Evolutionary conservation across 75 land plant genomes (phyloP), one percentile per base, ranked within the genome.

Genomic region (Pseudotsuga menziesii): DNA sequence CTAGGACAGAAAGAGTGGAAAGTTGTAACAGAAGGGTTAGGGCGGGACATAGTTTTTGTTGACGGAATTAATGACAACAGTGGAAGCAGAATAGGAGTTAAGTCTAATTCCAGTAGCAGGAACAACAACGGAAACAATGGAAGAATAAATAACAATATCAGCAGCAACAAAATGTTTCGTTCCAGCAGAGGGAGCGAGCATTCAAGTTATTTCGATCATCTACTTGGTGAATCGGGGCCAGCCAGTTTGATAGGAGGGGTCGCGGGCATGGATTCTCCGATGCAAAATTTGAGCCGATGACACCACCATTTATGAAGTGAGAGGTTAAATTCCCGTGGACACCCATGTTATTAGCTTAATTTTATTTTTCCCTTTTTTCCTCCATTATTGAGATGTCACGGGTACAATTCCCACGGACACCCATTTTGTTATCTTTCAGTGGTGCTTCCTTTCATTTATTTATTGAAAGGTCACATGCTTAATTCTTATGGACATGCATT

Each of bases 1-100:
- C 25, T 73, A 0, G 75, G 57, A 5, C 75, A 20, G 57, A 73
- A 73, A 55, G 75, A 73, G 75, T 73, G 75, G 75, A 52, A 57
- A 52, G 52, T 73, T 2, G 75, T 73, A 20, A 25, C 58, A 17
- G 57, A 73, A 26, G 25, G 8, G 13, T 52, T 57, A 23, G 75
- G 52, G 17, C n/a, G 61, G 19, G 36, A 39, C 19, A 70, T 55
- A 55, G 73, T 48, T 48, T 22, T 72, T 48, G 73, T 22, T 11
- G 73, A 41, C 23, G 73, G 55, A 44, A 44, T 48, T 48, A 44
- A 72, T 44, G 73, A 64, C 67, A 64, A 20, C 20, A 73, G 57
- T 16, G 44, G 57, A 4, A 55, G 57, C 57, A 73, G 57, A 25
- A 52, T 6, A 54, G 23, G 23, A 55, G 14, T 52, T 41, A 54